Evolutionary conservation across 495 filamentous ascomycete genomes (phyloP).

Genomic region (Xanthoparmelia taractica): DNA sequence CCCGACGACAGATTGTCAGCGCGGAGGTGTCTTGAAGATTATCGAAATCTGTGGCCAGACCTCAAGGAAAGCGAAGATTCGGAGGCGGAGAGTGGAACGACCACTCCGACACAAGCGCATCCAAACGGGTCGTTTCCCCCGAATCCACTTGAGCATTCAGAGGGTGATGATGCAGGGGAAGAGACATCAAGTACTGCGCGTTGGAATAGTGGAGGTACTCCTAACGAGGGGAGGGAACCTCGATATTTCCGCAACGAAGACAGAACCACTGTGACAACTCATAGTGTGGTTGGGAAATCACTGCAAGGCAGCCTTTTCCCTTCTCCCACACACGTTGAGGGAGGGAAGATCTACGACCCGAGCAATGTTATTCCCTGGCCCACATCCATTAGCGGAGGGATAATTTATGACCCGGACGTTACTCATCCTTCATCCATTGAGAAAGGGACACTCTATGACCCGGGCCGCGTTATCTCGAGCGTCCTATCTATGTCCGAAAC

Average conservation of each 20-base stretch:
- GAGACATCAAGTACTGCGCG: background rate
- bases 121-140: background rate
- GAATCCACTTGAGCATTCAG: background rate
- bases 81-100: background rate
- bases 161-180: background rate
- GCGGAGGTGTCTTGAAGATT: background rate
- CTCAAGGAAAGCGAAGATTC: background rate
- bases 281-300: too few relatives aligned
- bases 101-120: background rate
- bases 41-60: background rate
- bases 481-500: background rate
- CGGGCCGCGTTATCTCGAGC: background rate
- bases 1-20: background rate
- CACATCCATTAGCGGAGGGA: too few relatives aligned
- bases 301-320: background rate
- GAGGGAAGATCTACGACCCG: too few relatives aligned
- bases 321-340: background rate
- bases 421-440: background rate
- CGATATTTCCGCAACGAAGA: background rate
- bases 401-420: too few relatives aligned
- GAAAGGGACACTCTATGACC: background rate
- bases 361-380: too few relatives aligned
- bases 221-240: background rate
- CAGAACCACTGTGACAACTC: too few relatives aligned
- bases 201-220: too few relatives aligned